phyloP scores from a whole-genome alignment of 257 asterid genomes.

The Paraleonurus japonicus region DNA sequence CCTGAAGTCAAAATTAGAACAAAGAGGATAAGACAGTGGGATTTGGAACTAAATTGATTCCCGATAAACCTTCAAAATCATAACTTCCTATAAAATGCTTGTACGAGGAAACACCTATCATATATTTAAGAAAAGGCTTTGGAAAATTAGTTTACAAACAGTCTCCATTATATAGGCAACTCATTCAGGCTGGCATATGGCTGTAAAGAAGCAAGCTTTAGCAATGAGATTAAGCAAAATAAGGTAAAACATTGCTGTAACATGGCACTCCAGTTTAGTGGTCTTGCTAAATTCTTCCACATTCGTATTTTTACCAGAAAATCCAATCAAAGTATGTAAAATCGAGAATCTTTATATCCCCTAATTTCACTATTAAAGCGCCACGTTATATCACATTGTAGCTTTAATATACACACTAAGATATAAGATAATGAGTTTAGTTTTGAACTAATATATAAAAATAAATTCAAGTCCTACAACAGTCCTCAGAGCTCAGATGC shows the following conservation, averaged over 20 bases:
- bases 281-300: not conserved
- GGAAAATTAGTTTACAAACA: not conserved
- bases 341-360: not conserved
- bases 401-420: not conserved
- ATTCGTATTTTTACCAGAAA: not conserved
- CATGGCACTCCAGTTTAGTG: not conserved
- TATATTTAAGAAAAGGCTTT: not conserved
- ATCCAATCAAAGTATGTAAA: not conserved
- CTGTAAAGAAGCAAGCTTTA: not conserved
- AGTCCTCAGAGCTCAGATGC: not conserved
- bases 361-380: not conserved
- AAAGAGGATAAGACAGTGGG: not conserved
- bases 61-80: not conserved
- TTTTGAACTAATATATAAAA: not conserved
- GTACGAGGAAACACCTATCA: not conserved
- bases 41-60: not conserved
- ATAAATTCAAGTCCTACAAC: not conserved
- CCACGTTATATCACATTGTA: not conserved
- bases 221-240: not conserved
- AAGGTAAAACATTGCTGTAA: not conserved
- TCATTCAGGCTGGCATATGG: not conserved
- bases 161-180: not conserved
- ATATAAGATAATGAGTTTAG: not conserved
- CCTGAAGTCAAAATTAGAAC: conserved; percentile 36
- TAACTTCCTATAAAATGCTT: not conserved